Evolutionary conservation across 1,284 basidiomycete genomes (phyloP).

Genomic region (Cutaneotrichosporon cyanovorans): DNA sequence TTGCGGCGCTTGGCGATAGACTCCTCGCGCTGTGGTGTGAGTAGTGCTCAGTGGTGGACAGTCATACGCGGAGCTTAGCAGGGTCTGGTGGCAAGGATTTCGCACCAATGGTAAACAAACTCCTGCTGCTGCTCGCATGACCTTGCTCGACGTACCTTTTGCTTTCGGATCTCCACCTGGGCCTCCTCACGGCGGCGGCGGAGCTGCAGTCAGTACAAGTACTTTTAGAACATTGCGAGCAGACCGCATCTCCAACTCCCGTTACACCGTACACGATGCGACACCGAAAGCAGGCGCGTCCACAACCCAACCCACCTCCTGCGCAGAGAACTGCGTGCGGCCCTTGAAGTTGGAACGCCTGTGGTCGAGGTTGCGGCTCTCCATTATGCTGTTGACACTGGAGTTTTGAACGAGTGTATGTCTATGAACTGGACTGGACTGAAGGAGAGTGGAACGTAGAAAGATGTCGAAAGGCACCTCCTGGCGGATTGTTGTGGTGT

Average conservation of each 20-base stretch:
- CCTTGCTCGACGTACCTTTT: constrained; percentile 53
- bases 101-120: background rate
- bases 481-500: background rate
- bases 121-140: too few species aligned
- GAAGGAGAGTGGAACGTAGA: background rate
- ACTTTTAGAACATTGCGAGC: too few species aligned
- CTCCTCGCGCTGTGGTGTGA: constrained; percentile 61
- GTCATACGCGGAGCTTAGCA: background rate
- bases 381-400: constrained; percentile 9
- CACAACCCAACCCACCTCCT: constrained; percentile 45
- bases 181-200: constrained; percentile 91
- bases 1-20: constrained; percentile 94
- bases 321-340: constrained; percentile 46
- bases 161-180: constrained; percentile 92
- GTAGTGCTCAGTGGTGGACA: background rate
- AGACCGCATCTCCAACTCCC: too few species aligned
- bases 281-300: too few species aligned
- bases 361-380: constrained; percentile 43
- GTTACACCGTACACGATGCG: too few species aligned
- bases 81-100: background rate
- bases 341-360: constrained; percentile 47
- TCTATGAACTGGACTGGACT: background rate
- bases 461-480: background rate
- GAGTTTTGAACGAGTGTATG: background rate
- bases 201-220: constrained; percentile 47